Percentiles rank a stretch among this genome's conserved stretches.
phyloP scores from a whole-genome alignment of 257 asterid genomes.

The Nemophila menziesii region DNA sequence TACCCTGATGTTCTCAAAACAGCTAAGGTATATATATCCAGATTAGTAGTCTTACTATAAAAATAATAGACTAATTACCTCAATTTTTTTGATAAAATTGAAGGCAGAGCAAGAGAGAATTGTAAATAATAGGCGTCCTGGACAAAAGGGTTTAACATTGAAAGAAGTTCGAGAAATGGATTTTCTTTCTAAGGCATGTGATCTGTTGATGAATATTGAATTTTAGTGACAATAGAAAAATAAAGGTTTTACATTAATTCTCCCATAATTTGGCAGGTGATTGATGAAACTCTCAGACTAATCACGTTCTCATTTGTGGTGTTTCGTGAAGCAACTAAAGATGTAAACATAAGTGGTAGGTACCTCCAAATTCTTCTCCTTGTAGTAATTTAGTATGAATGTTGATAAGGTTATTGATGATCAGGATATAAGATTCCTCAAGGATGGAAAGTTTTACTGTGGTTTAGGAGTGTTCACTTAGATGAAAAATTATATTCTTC shows the following conservation, averaged over 20 bases:
- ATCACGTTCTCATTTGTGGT: slow-evolving; percentile 72
- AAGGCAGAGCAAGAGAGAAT: slow-evolving; percentile 91
- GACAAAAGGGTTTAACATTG: slow-evolving; percentile 46
- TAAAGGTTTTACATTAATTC: too few relatives aligned
- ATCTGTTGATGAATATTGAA: not conserved
- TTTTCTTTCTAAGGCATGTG: slow-evolving; percentile 56
- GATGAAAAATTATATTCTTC: slow-evolving; percentile 55
- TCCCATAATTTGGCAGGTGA: slow-evolving; percentile 31
- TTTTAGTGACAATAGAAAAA: not conserved
- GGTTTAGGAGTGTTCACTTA: slow-evolving; percentile 73
- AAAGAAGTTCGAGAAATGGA: slow-evolving; percentile 73
- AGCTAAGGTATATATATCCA: slow-evolving; percentile 94
- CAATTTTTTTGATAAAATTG: too few relatives aligned
- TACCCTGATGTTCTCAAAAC: slow-evolving; percentile 44
- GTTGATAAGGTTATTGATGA: too few relatives aligned
- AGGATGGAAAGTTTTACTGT: slow-evolving; percentile 80
- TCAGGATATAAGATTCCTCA: slow-evolving; percentile 74
- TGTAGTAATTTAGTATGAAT: not conserved
- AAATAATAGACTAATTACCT: too few relatives aligned
- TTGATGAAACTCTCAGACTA: slow-evolving; percentile 82
- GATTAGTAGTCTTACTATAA: too few relatives aligned
- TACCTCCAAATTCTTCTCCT: too few relatives aligned
- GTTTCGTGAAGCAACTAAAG: slow-evolving; percentile 74
- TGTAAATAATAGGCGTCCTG: slow-evolving; percentile 46
- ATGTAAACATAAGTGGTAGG: slow-evolving; percentile 50